A percentile compares a stretch with the other conserved stretches of the same genome.
Conservation (phyloP, 2,329 filamentous ascomycete species). For the Alternaria sp. region DNA sequence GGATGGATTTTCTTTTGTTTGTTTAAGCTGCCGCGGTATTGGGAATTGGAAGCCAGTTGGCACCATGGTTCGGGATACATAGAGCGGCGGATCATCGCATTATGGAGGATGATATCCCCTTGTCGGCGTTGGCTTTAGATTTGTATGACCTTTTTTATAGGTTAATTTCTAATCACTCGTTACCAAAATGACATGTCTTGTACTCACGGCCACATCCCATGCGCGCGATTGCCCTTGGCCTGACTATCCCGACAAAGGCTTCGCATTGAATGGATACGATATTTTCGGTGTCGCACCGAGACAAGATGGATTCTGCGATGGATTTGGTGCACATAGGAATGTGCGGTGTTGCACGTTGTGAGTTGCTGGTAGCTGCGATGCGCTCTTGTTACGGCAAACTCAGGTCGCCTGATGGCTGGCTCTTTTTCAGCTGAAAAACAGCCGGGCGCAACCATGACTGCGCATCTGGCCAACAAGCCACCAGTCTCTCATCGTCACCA, state of each 20-base stretch:
- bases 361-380: neutral
- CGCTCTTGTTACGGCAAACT: neutral
- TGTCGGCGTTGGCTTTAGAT: slow-evolving; percentile 8
- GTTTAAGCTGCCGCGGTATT: slow-evolving; percentile 9
- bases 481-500: neutral
- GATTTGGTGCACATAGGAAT: neutral
- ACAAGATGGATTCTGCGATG: neutral
- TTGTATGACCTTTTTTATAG: slow-evolving; percentile 1
- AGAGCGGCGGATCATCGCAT: slow-evolving; percentile 15
- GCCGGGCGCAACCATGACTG: neutral
- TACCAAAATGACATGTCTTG: neutral
- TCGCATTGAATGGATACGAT: neutral
- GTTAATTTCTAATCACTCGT: slow-evolving; percentile 18
- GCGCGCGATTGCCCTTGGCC: neutral
- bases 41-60: slow-evolving; percentile 18
- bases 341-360: neutral
- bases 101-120: slow-evolving; percentile 7
- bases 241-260: accelerated
- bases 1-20: slow-evolving; percentile 13
- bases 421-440: neutral
- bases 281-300: neutral
- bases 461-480: slow-evolving; percentile 6
- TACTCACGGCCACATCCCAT: neutral
- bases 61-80: slow-evolving; percentile 12
- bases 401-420: neutral